These are phyloP conservation scores for Lichtheimia corymbifera DNA, from an alignment of 371 early-diverging fungal species.

Conservation along the genomic window DNA sequence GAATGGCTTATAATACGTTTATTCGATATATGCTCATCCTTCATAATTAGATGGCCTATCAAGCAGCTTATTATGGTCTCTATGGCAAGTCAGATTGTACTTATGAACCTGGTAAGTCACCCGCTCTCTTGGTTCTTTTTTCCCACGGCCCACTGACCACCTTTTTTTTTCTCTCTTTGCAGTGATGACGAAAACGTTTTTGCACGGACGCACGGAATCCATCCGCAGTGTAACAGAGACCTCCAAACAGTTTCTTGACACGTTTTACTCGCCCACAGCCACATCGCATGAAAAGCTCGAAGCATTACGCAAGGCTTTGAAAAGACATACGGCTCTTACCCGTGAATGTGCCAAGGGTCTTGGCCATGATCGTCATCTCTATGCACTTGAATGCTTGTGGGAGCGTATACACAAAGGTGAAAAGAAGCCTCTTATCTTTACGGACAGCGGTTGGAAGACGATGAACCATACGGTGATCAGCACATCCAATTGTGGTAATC, in stretches of 20 bases:
- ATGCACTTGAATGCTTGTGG: constrained; percentile 70
- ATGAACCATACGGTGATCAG: constrained; percentile 78
- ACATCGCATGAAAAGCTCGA: constrained; percentile 48
- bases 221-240: constrained; percentile 78
- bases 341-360: constrained; percentile 69
- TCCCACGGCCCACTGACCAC: neutral
- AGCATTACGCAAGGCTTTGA: constrained; percentile 62
- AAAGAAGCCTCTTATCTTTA: constrained; percentile 71
- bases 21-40: neutral
- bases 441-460: constrained; percentile 63
- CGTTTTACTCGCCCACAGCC: constrained; percentile 61
- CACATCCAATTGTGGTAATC: constrained; percentile 87
- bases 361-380: constrained; percentile 88
- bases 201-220: constrained; percentile 89
- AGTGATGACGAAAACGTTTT: constrained; percentile 81
- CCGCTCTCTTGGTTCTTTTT: neutral
- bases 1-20: neutral
- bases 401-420: constrained; percentile 49
- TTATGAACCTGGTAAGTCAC: constrained; percentile 68
- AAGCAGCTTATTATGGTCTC: constrained; percentile 89
- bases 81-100: constrained; percentile 77
- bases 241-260: constrained; percentile 72
- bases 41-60: constrained; percentile 78
- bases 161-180: neutral
- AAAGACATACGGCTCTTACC: constrained; percentile 73